Base-by-base conservation (phyloP, 140 eudicot genomes). In the Anethum foeniculum region DNA sequence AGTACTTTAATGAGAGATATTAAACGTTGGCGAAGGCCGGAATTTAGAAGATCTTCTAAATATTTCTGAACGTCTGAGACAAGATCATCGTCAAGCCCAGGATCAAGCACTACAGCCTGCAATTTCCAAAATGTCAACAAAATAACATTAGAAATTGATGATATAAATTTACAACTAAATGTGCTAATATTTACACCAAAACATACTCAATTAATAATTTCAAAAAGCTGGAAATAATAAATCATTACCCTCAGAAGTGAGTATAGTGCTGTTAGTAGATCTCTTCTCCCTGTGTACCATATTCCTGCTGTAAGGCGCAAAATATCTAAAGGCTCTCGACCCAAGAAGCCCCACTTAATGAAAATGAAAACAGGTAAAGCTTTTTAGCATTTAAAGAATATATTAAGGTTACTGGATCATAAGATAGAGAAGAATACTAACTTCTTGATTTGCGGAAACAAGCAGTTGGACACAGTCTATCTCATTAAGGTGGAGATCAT, bases 211-310 rank as follows among this genome's bases (percentile, higher is more conserved):
- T 60, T 41, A 16, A 23, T n/a, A n/a, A 48, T 77, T 52, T 60
- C 16, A 39, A 44, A 43, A 32, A 43, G 41, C 25, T 76, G 76
- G 62, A 80, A 52, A 71, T 75, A 81, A 83, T 15, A 54, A 14
- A 71, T 38, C 19, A 49, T 85, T 93, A 91, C 99, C 98, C 99
- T 88, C 41, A 96, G 80, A 44, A 96, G 86, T 14, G 96, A 93
- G 85, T 88, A 93, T 58, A 96, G 82, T 49, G 98, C 95, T 76
- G 97, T 91, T 16, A 96, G 84, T 77, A 93, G 81, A 81, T 96
- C 98, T 87, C 99, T 91, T 86, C 99, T 91, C 81, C 92, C 97
- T 12, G 98, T 91, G 87, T 93, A 96, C 99, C 99, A 96, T 64
- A 96, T 97, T 60, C 99, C 99, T 6, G 91, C 78, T 81, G 97